Evolutionary conservation across 768 basidiomycete genomes (phyloP).

Genomic region (Phaffia australis): DNA sequence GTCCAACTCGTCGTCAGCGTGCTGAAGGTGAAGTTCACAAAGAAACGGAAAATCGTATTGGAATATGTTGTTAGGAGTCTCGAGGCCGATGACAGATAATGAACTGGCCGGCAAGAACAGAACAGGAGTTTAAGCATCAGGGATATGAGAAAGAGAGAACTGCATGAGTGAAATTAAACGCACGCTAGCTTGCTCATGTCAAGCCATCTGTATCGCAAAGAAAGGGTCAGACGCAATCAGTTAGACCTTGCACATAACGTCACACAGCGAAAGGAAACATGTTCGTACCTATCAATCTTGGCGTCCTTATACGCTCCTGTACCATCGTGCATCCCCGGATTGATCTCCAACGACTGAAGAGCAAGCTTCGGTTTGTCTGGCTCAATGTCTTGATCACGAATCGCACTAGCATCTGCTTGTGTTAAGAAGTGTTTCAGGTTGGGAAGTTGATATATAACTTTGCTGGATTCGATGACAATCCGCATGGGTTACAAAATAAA

Average conservation of each 20-base stretch:
- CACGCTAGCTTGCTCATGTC: slow-evolving; percentile 1
- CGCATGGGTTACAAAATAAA: too few species aligned
- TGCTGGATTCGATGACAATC: too few species aligned
- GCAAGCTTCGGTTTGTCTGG: background rate
- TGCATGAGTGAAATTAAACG: too few species aligned
- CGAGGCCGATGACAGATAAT: slow-evolving; percentile 18
- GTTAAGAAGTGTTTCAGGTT: slow-evolving; percentile 15
- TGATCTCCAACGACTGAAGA: slow-evolving; percentile 12
- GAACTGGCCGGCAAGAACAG: background rate
- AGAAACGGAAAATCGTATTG: background rate
- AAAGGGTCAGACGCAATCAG: too few species aligned
- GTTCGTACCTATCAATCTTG: background rate
- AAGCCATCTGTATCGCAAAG: background rate
- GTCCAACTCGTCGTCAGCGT: slow-evolving; percentile 16
- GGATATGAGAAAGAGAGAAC: too few species aligned
- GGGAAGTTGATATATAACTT: slow-evolving; percentile 9
- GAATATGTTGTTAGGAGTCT: slow-evolving; percentile 10
- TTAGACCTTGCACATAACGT: too few species aligned
- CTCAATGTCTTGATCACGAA: slow-evolving; percentile 12
- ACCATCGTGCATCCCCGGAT: slow-evolving; percentile 15
- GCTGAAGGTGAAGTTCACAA: slow-evolving; percentile 18
- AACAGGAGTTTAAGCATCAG: too few species aligned
- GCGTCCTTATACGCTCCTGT: slow-evolving; percentile 10
- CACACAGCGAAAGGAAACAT: too few species aligned
- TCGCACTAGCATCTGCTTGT: slow-evolving; percentile 15